Base-by-base conservation (phyloP, 2,329 filamentous ascomycete genomes). In the Trichophyton schoenleinii region DNA sequence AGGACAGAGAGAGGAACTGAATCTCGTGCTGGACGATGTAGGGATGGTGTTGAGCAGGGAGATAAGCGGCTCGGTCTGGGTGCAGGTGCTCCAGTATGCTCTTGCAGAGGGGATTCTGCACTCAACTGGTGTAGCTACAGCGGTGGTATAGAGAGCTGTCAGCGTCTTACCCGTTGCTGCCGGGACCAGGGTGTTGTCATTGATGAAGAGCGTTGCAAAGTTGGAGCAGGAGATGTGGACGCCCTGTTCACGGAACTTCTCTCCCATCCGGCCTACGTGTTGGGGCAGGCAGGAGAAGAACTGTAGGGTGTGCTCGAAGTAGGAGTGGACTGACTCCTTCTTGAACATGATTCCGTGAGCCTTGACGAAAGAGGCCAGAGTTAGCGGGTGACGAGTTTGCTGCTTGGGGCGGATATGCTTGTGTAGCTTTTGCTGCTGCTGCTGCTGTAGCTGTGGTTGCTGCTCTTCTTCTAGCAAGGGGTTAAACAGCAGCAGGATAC, bases 151-250 rank as follows among this genome's bases (percentile, higher is more conserved):
- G 5, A 15, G 13, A 22, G 9, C 46, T 15, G 20, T 28, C 11
- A 52, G 22, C 9, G 11, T 52, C 11, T 25, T 25, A 38, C 9
- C 34, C 11, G 7, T 8, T 22, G 20, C 44, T 22, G 20, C 44
- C 3, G 46, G 46, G 9, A 11, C 22, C 15, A 44, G 41, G n/a
- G 41, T 2, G 7, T 44, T 18, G 4, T 52, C 20, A 15, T 52
- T 52, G 4, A 52, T 52, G 15, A 52, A 52, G 11, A 55, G 52
- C 11, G 28, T 18, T 0, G 52, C 52, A 57, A 83, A 76, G 64
- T 83, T 83, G 6, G 78, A 76, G 5, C 82, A 77, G 2, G 78
- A 78, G 11, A 84, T 75, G 60, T 80, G 80, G 2, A 81, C 77
- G 0, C 81, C 83, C 63, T 80, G 76, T 58, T 81, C 77, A 63